These are phyloP conservation scores for Quercus robur DNA, from an alignment of 306 rosid species.

Conservation along the genomic window DNA sequence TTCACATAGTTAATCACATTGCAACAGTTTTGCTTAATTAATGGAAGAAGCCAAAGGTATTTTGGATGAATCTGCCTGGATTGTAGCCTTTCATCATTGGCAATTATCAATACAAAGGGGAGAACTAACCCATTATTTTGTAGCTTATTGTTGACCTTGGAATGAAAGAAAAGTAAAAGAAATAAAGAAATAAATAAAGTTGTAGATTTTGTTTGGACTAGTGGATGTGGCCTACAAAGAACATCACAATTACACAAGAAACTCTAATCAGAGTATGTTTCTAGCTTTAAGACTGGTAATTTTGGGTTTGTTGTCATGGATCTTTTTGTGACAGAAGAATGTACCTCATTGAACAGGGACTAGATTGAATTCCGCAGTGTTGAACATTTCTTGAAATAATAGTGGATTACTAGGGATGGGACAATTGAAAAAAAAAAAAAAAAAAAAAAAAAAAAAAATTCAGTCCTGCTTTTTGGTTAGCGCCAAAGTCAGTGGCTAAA, in stretches of 20 bases:
- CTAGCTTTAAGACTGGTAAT: neutral
- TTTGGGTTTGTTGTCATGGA: neutral
- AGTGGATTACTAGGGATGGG: too few relatives aligned
- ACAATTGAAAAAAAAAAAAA: too few relatives aligned
- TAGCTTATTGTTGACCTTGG: neutral
- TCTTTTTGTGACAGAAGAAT: too few relatives aligned
- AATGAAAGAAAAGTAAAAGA: neutral
- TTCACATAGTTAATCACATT: slow-evolving; percentile 28
- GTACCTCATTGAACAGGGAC: too few relatives aligned
- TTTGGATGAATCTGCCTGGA: neutral
- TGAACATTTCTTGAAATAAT: too few relatives aligned
- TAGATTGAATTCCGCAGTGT: too few relatives aligned
- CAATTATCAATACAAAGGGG: neutral
- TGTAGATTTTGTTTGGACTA: neutral
- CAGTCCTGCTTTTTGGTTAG: too few relatives aligned
- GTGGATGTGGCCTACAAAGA: neutral
- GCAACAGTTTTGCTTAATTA: too few relatives aligned
- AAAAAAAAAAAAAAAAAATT: too few relatives aligned
- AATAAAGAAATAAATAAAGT: neutral
- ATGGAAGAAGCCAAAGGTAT: neutral
- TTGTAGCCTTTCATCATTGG: neutral
- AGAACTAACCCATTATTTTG: neutral
- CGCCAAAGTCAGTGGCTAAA: too few relatives aligned
- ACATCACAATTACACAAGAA: neutral
- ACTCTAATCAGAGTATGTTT: neutral